These are phyloP conservation scores for Colletotrichum chrysophilum DNA, from an alignment of 2,329 filamentous ascomycete species.

Conservation along the genomic window DNA sequence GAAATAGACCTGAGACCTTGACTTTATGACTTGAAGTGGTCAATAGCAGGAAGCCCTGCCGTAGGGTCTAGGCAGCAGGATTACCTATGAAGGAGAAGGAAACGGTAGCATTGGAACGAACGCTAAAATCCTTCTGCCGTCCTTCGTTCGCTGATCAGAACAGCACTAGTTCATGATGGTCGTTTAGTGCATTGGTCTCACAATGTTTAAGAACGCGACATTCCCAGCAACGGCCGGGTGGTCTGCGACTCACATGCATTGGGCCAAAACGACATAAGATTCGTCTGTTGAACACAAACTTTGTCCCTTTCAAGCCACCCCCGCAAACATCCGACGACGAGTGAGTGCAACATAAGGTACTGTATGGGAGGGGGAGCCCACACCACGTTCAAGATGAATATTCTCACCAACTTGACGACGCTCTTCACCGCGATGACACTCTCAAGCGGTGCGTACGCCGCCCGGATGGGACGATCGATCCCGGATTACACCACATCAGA, in stretches of 20 bases:
- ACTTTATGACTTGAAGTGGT: background rate
- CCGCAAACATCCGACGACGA: background rate
- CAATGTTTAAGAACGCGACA: background rate
- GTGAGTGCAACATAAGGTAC: background rate
- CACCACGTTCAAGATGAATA: background rate
- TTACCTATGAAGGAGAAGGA: background rate
- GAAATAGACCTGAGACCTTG: background rate
- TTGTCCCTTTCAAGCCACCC: background rate
- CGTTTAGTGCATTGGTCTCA: background rate
- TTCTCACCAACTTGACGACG: background rate
- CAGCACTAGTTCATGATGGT: background rate
- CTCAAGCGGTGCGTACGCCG: background rate
- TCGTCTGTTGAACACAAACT: background rate
- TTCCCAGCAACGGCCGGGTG: background rate
- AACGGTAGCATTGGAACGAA: background rate
- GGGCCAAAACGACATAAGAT: background rate
- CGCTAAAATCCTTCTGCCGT: background rate
- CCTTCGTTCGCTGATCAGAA: background rate
- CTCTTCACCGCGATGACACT: background rate
- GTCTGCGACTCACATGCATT: background rate
- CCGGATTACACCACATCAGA: slow-evolving; percentile 44
- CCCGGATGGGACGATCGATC: background rate
- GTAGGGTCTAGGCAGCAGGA: background rate
- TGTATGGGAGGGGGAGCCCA: background rate
- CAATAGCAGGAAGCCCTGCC: background rate